phyloP scores from a whole-genome alignment of 176 grass and related monocot species.

The Neostapfia colusana region DNA sequence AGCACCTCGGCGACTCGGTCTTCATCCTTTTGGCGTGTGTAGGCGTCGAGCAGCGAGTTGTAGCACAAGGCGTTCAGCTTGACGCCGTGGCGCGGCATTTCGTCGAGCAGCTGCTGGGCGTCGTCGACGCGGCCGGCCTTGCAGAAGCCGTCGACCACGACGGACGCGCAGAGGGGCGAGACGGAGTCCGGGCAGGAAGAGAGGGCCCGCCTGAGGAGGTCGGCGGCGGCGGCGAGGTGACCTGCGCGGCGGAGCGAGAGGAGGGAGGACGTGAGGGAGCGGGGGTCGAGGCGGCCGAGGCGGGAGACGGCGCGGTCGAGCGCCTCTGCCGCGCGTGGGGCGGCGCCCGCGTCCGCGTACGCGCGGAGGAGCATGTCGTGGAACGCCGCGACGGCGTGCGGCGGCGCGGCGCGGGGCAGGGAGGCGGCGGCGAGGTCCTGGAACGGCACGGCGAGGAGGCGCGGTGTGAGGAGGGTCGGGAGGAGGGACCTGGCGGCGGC shows the following conservation, averaged over 20 bases:
- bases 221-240: slow-evolving; percentile 37
- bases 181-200: slow-evolving; percentile 28
- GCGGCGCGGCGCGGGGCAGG: slow-evolving; percentile 45
- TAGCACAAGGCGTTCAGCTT: slow-evolving; percentile 62
- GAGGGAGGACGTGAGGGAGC: slow-evolving; percentile 68
- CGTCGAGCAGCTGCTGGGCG: slow-evolving; percentile 58
- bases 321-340: slow-evolving; percentile 47
- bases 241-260: slow-evolving; percentile 63
- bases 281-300: slow-evolving; percentile 63
- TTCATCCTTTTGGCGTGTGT: slow-evolving; percentile 45
- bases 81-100: slow-evolving; percentile 48
- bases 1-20: slow-evolving; percentile 37
- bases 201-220: slow-evolving; percentile 47
- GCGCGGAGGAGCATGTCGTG: slow-evolving; percentile 89
- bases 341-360: slow-evolving; percentile 52
- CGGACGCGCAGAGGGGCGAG: slow-evolving; percentile 42
- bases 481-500: slow-evolving; percentile 59
- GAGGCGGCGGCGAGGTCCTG: slow-evolving; percentile 49
- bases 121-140: slow-evolving; percentile 44
- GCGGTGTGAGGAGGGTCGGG: slow-evolving; percentile 39
- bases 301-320: slow-evolving; percentile 51
- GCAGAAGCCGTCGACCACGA: slow-evolving; percentile 60
- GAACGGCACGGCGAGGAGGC: slow-evolving; percentile 45
- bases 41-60: slow-evolving; percentile 63
- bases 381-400: slow-evolving; percentile 40